Evolutionary conservation across 805 yeast genomes (phyloP).

Genomic region (Ogataea trehaloabstinens): DNA sequence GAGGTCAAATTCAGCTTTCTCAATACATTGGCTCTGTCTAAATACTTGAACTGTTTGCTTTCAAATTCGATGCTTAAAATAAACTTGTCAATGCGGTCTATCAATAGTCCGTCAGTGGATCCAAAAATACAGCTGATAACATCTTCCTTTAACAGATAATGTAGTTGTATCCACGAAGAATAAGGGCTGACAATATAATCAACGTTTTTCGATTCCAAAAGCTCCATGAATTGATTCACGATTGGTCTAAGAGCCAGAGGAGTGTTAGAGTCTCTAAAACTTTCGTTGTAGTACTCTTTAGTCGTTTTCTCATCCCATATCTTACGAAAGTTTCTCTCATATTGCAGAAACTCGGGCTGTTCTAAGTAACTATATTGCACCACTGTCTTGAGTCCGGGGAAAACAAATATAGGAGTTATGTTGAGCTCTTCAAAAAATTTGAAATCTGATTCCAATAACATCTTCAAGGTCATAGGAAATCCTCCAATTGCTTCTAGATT

Average conservation of each 20-base stretch:
- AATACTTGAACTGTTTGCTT: conserved; percentile 61
- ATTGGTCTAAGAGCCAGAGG: conserved; percentile 51
- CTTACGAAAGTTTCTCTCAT: conserved; percentile 43
- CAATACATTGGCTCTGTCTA: conserved; percentile 58
- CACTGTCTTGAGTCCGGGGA: conserved; percentile 60
- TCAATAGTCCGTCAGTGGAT: conserved; percentile 73
- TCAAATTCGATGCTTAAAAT: conserved; percentile 70
- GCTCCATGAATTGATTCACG: conserved; percentile 52
- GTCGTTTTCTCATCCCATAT: conserved; percentile 42
- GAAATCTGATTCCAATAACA: conserved; percentile 60
- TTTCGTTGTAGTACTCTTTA: conserved; percentile 36
- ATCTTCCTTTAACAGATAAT: conserved; percentile 57
- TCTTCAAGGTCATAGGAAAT: conserved; percentile 60
- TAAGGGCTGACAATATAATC: conserved; percentile 82
- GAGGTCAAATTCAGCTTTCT: conserved; percentile 58
- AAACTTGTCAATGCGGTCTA: conserved; percentile 60
- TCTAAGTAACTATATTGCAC: conserved; percentile 28
- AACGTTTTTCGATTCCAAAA: conserved; percentile 53
- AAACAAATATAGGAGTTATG: conserved; percentile 77
- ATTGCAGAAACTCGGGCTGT: conserved; percentile 28
- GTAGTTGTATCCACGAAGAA: conserved; percentile 74
- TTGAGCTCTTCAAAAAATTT: conserved; percentile 55
- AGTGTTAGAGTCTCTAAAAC: conserved; percentile 52
- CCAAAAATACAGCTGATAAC: conserved; percentile 78
- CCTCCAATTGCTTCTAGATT: conserved; percentile 79